Percentiles rank a stretch among this genome's conserved stretches.
Evolutionary conservation across 176 grass and related monocot genomes (phyloP).

Genomic region (Phoenix dactylifera): DNA sequence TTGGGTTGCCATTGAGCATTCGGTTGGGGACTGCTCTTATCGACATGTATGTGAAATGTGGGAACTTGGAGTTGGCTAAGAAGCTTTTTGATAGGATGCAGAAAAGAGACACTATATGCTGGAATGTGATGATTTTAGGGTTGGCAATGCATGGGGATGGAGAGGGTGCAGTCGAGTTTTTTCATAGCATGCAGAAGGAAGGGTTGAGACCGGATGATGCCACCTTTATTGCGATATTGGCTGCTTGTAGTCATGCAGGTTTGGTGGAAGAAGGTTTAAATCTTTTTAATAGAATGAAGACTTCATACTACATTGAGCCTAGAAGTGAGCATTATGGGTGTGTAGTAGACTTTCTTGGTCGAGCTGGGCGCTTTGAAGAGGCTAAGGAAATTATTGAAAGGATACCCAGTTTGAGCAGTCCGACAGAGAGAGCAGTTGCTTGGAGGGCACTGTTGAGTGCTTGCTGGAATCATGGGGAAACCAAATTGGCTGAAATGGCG

Average conservation of each 20-base stretch:
- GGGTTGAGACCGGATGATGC: constrained; percentile 10
- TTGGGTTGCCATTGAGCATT: constrained; percentile 1
- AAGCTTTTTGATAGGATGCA: constrained; percentile 8
- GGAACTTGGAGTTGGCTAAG: constrained; percentile 7
- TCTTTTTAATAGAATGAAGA: constrained; percentile 11
- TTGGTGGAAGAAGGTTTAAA: constrained; percentile 15
- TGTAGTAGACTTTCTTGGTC: constrained; percentile 11
- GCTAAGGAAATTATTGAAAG: constrained; percentile 4
- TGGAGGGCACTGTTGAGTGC: constrained; percentile 19
- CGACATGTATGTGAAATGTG: constrained; percentile 19
- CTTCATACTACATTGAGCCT: not conserved
- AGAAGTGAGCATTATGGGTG: constrained; percentile 17
- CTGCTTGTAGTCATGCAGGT: constrained; percentile 18
- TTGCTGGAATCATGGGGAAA: constrained; percentile 16
- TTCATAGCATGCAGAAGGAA: constrained; percentile 3
- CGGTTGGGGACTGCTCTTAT: constrained; percentile 17
- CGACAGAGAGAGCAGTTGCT: constrained; percentile 4
- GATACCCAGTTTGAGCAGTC: not conserved
- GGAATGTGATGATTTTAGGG: constrained; percentile 24
- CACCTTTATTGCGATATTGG: constrained; percentile 9
- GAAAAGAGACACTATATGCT: constrained; percentile 6
- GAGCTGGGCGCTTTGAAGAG: constrained; percentile 4
- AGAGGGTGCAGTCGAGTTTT: constrained; percentile 8
- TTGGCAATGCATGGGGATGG: constrained; percentile 18
- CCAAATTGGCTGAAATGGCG: constrained; percentile 6